Conservation (phyloP, 345 rosid genomes). For the Xanthoceras sorbifolium region DNA sequence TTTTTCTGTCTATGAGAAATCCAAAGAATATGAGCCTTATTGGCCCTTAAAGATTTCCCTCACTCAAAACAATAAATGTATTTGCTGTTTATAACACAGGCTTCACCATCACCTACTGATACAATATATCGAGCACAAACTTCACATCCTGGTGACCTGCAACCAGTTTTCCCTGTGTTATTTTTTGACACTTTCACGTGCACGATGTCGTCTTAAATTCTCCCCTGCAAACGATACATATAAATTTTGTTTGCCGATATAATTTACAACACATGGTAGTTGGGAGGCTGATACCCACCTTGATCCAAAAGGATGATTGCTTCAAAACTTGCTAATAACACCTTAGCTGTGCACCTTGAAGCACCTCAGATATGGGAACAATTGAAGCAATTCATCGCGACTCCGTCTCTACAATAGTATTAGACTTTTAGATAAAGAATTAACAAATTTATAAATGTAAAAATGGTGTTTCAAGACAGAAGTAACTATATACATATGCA, state of each 20-base stretch:
- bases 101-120: neutral
- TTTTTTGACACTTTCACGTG: neutral
- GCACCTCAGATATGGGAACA: conserved; percentile 74
- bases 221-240: neutral
- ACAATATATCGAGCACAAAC: neutral
- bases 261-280: neutral
- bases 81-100: no score
- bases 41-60: no score
- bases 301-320: neutral
- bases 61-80: neutral
- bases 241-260: neutral
- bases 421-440: neutral
- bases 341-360: conserved; percentile 91
- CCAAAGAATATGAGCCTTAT: neutral
- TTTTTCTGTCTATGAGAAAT: neutral
- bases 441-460: neutral
- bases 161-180: neutral
- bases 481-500: neutral
- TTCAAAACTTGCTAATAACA: conserved; percentile 18
- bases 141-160: neutral
- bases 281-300: neutral
- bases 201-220: neutral
- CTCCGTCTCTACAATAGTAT: conserved; percentile 56
- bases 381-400: conserved; percentile 63
- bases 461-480: neutral